phyloP scores from a whole-genome alignment of 176 grass and related monocot species.

The Carex pumila region DNA sequence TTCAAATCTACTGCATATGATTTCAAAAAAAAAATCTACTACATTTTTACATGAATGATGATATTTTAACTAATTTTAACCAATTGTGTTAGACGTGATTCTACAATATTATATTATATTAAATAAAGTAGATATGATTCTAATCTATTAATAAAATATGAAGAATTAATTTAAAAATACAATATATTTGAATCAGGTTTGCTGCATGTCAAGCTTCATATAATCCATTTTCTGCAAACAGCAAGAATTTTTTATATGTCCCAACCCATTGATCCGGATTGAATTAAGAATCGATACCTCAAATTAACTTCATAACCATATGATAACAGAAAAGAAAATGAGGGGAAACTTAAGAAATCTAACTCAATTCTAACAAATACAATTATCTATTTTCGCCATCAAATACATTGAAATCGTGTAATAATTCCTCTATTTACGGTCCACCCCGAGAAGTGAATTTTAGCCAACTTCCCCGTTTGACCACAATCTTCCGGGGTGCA shows the following conservation, averaged over 20 bases:
- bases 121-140: not conserved
- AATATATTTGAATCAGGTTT: not conserved
- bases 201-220: not conserved
- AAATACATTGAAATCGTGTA: not conserved
- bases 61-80: too few relatives aligned
- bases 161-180: not conserved
- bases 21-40: too few relatives aligned
- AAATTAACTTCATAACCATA: not conserved
- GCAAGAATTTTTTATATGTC: not conserved
- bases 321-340: not conserved
- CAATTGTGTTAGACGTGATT: too few relatives aligned
- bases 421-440: constrained; percentile 14
- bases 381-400: not conserved
- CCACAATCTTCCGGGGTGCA: not conserved
- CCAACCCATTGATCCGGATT: not conserved
- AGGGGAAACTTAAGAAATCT: not conserved
- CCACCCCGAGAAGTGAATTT: not conserved
- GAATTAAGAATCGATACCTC: not conserved
- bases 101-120: too few relatives aligned
- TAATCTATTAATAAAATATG: not conserved
- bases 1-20: too few relatives aligned
- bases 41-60: too few relatives aligned
- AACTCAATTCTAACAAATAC: not conserved
- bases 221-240: not conserved
- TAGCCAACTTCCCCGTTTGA: not conserved